Base-by-base conservation (phyloP, 768 basidiomycete species). In the Polyporus arcularius region DNA sequence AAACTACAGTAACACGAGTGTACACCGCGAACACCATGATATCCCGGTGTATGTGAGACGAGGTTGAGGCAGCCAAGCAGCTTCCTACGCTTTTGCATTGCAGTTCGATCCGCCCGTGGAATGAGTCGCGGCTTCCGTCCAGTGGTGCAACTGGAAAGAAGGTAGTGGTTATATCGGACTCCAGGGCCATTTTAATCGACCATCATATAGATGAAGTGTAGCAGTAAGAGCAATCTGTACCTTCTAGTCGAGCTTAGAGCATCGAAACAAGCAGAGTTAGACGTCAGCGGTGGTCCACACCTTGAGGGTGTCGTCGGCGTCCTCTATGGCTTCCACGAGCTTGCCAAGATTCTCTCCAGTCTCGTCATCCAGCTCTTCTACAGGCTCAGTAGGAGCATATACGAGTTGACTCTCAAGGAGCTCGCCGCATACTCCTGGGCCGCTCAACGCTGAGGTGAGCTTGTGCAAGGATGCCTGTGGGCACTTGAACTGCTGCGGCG, bases 261-360 rank as follows among this genome's bases (percentile, higher is more conserved):
- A 21, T 9, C 45, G n/a, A 14, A 46, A 18, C 26, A 11, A 10
- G n/a, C 12, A 18, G 9, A 18, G 0, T 21, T 46, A 63, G 53
- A 30, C 65, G 45, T 80, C 80, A 55, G 79, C 60, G 28, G 79
- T 84, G 47, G 85, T 86, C 76, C 82, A 87, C 28, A 89, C 83
- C 57, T 78, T 79, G 57, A 83, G 72, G 12, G 81, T 82, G 67
- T 89, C 88, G 55, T 82, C 83, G 60, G 83, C 74, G 26, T 75
- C 82, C 70, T 86, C 85, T 52, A 89, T 70, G 4, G 76, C 79
- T 45, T 81, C 78, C 18, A 86, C 72, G 21, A 89, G 73, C 11
- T 70, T 68, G 35, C 75, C 73, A 8, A 88, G 68, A 49, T 74
- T 75, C 42, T 59, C 60, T 26, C 71, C 67, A 53, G 75, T 72